Base-by-base conservation (phyloP, 2,329 filamentous ascomycete species). In the Alternaria sp. region DNA sequence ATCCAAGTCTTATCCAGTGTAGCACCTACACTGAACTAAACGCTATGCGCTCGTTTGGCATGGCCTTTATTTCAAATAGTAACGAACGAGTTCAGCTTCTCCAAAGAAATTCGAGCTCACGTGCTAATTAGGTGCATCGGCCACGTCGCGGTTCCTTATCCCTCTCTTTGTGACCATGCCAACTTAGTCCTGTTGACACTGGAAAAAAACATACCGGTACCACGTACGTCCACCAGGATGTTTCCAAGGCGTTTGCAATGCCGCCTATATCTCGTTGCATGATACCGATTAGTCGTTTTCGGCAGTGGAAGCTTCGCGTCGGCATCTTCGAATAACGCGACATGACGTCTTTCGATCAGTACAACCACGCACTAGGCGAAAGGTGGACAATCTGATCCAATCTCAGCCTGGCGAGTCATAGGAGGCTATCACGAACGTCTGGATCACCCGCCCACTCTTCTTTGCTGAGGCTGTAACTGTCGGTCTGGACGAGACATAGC, bases 21-120 rank as follows among this genome's bases (percentile, higher is more conserved):
- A 77, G 46, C 75, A 74, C 54, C 72, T 82, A 28, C 79, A 81
- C 56, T 82, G 80, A 80, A 80, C 74, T 17, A 80, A 82, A 67
- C 75, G 79, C 6, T 68, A 82, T 42, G 80, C 80, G 7, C 71
- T 82, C 0, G 74, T 81, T 31, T 69, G 79, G 45, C 80, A 81
- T 61, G 81, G 80, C 37, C 73, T 81, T 31, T 79, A 81, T 61
- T 69, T 75, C 8, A 79, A 80, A 14, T 75, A 78, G 57, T 72
- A 23, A 81, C 78, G 40, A 77, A 77, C 44, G 79, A 81, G 65
- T 82, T 80, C 59, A 78, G 73, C 46, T 82, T 82, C 70, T 82
- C 82, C 76, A 81, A 80, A 58, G 75, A 75, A 1, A 75, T 81
- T 23, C 80, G 82, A 67, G 80, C 78, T 14, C 73, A 78, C 33